Evolutionary conservation across 257 asterid genomes (phyloP).

Genomic region (Petunia secreta): DNA sequence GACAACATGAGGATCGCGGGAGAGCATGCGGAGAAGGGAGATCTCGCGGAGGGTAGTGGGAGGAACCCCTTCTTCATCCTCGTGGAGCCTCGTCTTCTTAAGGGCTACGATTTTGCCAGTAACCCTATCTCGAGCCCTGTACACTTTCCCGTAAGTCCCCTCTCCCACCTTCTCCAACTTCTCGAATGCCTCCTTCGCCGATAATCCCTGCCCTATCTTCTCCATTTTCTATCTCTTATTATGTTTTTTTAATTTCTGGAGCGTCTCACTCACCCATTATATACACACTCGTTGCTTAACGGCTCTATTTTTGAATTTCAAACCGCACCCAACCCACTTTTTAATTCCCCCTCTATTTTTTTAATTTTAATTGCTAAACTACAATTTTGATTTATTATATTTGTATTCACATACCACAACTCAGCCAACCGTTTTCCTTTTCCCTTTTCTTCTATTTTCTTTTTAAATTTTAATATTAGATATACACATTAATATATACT

Average conservation of each 20-base stretch:
- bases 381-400: too few relatives aligned
- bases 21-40: slow-evolving; percentile 86
- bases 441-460: too few relatives aligned
- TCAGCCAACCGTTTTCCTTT: too few relatives aligned
- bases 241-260: not conserved
- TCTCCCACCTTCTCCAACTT: slow-evolving; percentile 96
- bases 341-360: slow-evolving; percentile 16
- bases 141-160: slow-evolving; percentile 93
- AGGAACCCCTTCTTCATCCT: slow-evolving; percentile 98
- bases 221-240: slow-evolving; percentile 14
- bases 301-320: slow-evolving; percentile 27
- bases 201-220: slow-evolving; percentile 49
- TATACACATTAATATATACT: too few relatives aligned
- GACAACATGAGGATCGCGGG: slow-evolving; percentile 84
- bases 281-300: slow-evolving; percentile 18
- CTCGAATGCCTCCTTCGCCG: slow-evolving; percentile 91
- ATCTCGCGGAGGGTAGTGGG: slow-evolving; percentile 98
- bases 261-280: not conserved
- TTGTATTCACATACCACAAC: too few relatives aligned
- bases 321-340: not conserved
- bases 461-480: too few relatives aligned
- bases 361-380: too few relatives aligned
- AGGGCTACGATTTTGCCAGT: slow-evolving; percentile 90
- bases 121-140: slow-evolving; percentile 90
- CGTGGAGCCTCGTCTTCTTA: slow-evolving; percentile 93